phyloP scores from a whole-genome alignment of 2,329 filamentous ascomycete species.

The Rosellinia necatrix region DNA sequence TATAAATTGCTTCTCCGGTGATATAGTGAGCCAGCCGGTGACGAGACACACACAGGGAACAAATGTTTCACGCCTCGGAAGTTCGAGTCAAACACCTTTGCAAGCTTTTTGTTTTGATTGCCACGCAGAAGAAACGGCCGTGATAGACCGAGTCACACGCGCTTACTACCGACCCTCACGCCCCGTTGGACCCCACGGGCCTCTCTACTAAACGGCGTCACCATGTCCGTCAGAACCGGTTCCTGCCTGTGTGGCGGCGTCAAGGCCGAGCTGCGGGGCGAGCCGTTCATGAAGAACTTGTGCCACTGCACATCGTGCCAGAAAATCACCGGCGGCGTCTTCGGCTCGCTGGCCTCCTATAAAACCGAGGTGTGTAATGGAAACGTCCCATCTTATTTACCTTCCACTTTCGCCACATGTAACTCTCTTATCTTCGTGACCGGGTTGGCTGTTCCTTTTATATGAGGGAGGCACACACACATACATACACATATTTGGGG shows the following conservation, averaged over 20 bases:
- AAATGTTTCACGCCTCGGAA: no score
- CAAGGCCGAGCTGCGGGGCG: constrained; percentile 26
- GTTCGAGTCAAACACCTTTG: no score
- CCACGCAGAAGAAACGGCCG: no score
- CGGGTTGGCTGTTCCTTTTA: no score
- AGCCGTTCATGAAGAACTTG: constrained; percentile 27
- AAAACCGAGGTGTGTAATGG: constrained; percentile 28
- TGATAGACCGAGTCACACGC: no score
- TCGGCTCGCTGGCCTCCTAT: constrained; percentile 28
- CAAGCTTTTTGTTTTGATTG: no score
- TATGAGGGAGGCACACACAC: no score
- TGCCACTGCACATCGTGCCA: constrained; percentile 38
- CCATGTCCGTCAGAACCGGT: constrained; percentile 27
- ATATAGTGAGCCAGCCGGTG: no score
- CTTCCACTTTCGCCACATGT: neutral
- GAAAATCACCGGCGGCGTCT: constrained; percentile 28
- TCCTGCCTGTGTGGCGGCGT: constrained; percentile 38
- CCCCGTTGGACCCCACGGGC: no score
- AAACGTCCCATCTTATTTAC: neutral
- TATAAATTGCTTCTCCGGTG: neutral
- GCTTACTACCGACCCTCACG: no score
- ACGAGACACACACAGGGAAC: no score
- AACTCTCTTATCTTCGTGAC: neutral
- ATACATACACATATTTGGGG: no score
- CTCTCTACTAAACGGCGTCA: neutral